Percentiles rank a stretch among this genome's conserved stretches.
These are phyloP conservation scores for Bullera alba DNA, from an alignment of 768 basidiomycete genomes.

Conservation along the genomic window DNA sequence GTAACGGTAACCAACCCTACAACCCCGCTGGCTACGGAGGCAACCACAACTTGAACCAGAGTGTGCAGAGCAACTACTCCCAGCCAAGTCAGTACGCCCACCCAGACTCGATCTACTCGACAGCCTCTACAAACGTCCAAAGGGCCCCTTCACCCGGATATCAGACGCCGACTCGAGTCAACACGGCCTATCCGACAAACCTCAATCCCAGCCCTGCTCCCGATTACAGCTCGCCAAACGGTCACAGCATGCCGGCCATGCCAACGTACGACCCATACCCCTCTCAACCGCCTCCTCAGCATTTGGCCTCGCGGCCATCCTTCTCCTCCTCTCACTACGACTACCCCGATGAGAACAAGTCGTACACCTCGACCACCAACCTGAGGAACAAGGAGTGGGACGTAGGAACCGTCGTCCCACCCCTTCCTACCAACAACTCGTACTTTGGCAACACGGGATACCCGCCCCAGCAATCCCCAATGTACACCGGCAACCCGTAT, in stretches of 20 bases:
- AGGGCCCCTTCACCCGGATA: background rate
- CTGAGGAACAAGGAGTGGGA: slow-evolving; percentile 35
- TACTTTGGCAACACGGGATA: slow-evolving; percentile 3
- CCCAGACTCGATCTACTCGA: background rate
- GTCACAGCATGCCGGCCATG: background rate
- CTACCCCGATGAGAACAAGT: slow-evolving; percentile 30
- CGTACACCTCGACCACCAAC: slow-evolving; percentile 31
- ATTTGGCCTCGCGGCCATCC: slow-evolving; percentile 12
- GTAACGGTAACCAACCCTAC: too few species aligned
- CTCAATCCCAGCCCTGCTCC: background rate
- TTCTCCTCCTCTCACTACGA: slow-evolving; percentile 21
- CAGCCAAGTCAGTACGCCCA: background rate
- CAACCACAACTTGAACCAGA: background rate
- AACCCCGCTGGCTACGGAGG: background rate
- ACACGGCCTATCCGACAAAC: background rate
- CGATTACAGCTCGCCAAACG: background rate
- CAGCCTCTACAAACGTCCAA: background rate
- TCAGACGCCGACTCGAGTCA: background rate
- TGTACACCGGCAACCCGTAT: background rate
- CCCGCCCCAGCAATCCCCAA: slow-evolving; percentile 7
- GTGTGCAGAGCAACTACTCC: background rate
- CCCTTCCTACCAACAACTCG: slow-evolving; percentile 4
- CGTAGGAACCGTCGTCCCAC: slow-evolving; percentile 23
- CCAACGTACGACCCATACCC: background rate
- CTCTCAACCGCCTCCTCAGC: background rate